Evolutionary conservation across 805 yeast genomes (phyloP), one percentile per base, ranked within the genome.

Genomic region (Kazachstania psychrophila): DNA sequence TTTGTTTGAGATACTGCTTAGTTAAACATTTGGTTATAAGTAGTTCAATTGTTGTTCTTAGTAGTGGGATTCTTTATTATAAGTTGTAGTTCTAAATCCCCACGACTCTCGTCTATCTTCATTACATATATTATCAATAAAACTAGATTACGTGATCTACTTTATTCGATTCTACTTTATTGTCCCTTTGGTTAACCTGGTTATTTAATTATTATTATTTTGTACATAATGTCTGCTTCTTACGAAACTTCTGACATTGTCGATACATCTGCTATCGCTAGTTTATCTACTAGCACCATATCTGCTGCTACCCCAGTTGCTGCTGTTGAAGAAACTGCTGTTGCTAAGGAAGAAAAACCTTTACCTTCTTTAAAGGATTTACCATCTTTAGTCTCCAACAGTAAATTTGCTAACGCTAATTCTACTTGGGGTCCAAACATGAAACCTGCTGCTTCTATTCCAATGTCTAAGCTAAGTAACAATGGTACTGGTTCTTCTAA

Each of bases 371-470:
- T 55, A 31, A 53, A 68, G 22, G 78, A 79, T 11, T 76, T 77
- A 59, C 89, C 89, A 6, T 68, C 80, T 19, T 66, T 80, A 48
- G 83, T 83, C 24, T 73, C 66, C 14, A 58, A 73, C 31, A 58
- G 61, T 31, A 53, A 64, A 15, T 42, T 45, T 28, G 44, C 52
- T 26, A 48, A 42, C 18, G 34, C 47, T 6, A 48, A 52, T 31
- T 52, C 61, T 31, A 47, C 65, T 20, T 47, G 73, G 73, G 73
- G 72, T 31, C 72, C 73, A 24, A 46, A 64, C 57, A 49, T 72
- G 68, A 72, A 72, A 65, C 38, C 46, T n/a, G 40, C 51, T 14
- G 32, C 55, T 47, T 54, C 50, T 17, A 34, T 47, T 12, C 35
- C 44, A n/a, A 40, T 45, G 12, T 43, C 54, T 26, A 45, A 48